Conservation (phyloP, 78 protist species). For the Diacronema lutheri region DNA sequence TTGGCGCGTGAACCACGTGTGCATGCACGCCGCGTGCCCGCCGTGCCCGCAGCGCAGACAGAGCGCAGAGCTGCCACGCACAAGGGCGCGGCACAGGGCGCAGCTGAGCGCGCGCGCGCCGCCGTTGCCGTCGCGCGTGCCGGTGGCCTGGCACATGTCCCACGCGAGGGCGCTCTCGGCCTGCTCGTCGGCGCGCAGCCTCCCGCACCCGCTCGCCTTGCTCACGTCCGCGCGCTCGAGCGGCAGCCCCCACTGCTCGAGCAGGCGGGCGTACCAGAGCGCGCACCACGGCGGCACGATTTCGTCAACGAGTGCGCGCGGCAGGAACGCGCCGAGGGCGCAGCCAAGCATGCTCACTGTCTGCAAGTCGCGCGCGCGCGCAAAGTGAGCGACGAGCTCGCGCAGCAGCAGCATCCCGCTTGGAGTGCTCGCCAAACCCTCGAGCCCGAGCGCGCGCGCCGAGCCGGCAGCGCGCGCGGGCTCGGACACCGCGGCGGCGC, state of each 20-base stretch:
- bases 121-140: too few species aligned
- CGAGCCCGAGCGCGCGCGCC: too few species aligned
- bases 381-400: constrained; percentile 20
- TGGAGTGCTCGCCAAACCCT: too few species aligned
- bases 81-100: constrained; percentile 48
- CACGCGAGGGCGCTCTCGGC: too few species aligned
- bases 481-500: too few species aligned
- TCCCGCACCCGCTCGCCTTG: background rate
- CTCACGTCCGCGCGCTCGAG: constrained; percentile 52
- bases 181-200: too few species aligned
- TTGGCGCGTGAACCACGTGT: constrained; percentile 41
- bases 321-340: background rate
- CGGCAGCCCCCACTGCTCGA: constrained; percentile 44
- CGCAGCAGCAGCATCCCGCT: too few species aligned
- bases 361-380: constrained; percentile 50
- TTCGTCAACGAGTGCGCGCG: constrained; percentile 27
- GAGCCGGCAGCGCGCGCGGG: too few species aligned
- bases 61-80: constrained; percentile 52
- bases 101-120: constrained; percentile 8
- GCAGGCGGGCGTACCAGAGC: constrained; percentile 15
- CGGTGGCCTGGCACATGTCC: too few species aligned
- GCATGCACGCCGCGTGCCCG: constrained; percentile 58
- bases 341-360: constrained; percentile 42
- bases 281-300: background rate
- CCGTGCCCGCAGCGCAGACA: constrained; percentile 67